A percentile compares a stretch with the other conserved stretches of the same genome.
phyloP scores from a whole-genome alignment of 352 stramenopile species.

The Poterioochromonas sp. region DNA sequence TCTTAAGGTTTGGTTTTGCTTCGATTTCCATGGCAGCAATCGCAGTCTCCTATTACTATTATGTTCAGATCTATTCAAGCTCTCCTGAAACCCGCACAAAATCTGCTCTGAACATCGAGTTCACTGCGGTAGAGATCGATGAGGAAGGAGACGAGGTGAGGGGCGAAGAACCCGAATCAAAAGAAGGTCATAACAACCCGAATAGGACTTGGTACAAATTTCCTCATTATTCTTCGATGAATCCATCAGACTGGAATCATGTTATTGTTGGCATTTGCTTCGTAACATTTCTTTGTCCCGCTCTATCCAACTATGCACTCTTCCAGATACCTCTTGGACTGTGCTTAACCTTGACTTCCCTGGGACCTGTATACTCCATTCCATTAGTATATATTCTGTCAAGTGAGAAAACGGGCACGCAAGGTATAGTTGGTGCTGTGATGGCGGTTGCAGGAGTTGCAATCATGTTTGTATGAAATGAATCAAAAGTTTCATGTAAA shows the following conservation, averaged over 20 bases:
- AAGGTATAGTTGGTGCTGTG: conserved; percentile 40
- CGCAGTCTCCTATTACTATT: neutral
- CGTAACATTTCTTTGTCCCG: conserved; percentile 51
- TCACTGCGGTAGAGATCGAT: neutral
- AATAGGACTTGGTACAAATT: conserved; percentile 51
- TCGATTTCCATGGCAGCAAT: conserved; percentile 43
- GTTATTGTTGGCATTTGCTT: conserved; percentile 49
- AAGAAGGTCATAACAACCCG: neutral
- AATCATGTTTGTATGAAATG: conserved; percentile 27
- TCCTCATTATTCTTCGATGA: conserved; percentile 38
- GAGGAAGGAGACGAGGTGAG: neutral
- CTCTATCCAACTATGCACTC: conserved; percentile 55
- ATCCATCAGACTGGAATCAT: conserved; percentile 42
- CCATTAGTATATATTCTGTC: conserved; percentile 46
- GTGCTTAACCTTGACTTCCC: conserved; percentile 48
- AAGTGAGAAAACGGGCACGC: conserved; percentile 41
- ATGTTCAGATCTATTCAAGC: no score
- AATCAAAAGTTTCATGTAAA: no score
- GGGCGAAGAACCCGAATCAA: neutral
- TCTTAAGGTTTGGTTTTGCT: conserved; percentile 58
- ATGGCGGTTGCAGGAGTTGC: conserved; percentile 49
- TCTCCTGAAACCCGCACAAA: no score
- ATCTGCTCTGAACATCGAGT: neutral
- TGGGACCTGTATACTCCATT: conserved; percentile 53
- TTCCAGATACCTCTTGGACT: conserved; percentile 54